Percentiles rank a stretch among this genome's conserved stretches.
Evolutionary conservation across 2,329 filamentous ascomycete genomes (phyloP).

Genomic region (Colletotrichum caudatum): DNA sequence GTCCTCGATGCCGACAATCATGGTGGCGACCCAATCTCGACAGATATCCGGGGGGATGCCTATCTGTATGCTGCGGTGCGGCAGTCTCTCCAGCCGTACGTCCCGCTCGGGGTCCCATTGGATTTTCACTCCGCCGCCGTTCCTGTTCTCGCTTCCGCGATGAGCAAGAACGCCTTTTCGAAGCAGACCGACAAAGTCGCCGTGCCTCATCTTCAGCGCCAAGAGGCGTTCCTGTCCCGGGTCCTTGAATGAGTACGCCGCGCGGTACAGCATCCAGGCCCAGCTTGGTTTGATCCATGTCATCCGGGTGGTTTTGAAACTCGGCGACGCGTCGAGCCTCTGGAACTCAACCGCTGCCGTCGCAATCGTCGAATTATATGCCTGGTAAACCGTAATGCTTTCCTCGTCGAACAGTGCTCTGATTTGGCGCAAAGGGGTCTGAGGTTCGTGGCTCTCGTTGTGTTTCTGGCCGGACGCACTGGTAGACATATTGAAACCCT

Average conservation of each 20-base stretch:
- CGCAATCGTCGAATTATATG: constrained; percentile 67
- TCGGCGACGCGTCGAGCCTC: constrained; percentile 63
- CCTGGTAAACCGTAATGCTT: constrained; percentile 73
- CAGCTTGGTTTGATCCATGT: constrained; percentile 76
- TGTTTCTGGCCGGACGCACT: neutral
- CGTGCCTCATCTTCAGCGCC: constrained; percentile 66
- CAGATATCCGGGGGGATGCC: constrained; percentile 64
- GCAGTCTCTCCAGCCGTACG: constrained; percentile 56
- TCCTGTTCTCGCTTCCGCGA: neutral
- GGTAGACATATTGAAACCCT: neutral
- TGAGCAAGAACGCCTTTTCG: constrained; percentile 50
- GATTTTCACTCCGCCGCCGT: constrained; percentile 58
- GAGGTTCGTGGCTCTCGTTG: neutral
- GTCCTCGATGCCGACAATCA: constrained; percentile 68
- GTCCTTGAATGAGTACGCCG: constrained; percentile 71
- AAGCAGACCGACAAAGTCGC: constrained; percentile 62
- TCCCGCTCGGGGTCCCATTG: constrained; percentile 75
- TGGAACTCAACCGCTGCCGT: constrained; percentile 63
- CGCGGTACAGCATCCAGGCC: constrained; percentile 74
- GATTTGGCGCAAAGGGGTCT: constrained; percentile 57
- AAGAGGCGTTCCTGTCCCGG: constrained; percentile 66
- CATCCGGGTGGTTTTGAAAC: constrained; percentile 67
- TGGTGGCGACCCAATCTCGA: constrained; percentile 60
- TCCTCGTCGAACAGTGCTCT: constrained; percentile 62
- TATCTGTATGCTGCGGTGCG: constrained; percentile 70